These are phyloP conservation scores for Haplographium delicatum DNA, from an alignment of 495 filamentous ascomycete genomes.

Conservation along the genomic window DNA sequence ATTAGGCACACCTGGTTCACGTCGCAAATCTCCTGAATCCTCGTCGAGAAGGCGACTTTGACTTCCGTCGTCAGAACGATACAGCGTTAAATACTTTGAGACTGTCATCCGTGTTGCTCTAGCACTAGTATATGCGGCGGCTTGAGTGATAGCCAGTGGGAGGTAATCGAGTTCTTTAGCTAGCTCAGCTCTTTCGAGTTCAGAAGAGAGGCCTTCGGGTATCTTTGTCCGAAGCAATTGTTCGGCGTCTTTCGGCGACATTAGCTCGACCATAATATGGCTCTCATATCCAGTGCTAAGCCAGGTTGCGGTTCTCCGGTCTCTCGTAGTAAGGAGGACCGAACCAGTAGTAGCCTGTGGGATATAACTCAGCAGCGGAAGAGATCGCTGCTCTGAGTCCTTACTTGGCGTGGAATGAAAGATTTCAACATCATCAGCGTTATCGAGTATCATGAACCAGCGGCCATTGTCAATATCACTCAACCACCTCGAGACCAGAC, in stretches of 20 bases:
- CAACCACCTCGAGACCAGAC: slow-evolving; percentile 37
- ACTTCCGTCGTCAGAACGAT: slow-evolving; percentile 29
- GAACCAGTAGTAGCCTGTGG: slow-evolving; percentile 36
- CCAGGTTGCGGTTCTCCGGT: slow-evolving; percentile 24
- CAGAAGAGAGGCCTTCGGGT: slow-evolving; percentile 28
- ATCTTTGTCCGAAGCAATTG: slow-evolving; percentile 30
- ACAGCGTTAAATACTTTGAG: slow-evolving; percentile 32
- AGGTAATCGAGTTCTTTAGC: slow-evolving; percentile 12
- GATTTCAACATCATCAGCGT: slow-evolving; percentile 35
- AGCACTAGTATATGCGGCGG: slow-evolving; percentile 20
- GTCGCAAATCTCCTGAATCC: slow-evolving; percentile 35
- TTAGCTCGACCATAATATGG: slow-evolving; percentile 5
- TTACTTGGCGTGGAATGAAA: slow-evolving; percentile 16
- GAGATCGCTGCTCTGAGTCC: neutral
- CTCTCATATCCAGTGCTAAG: slow-evolving; percentile 11
- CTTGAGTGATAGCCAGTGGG: slow-evolving; percentile 24
- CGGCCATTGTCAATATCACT: slow-evolving; percentile 26
- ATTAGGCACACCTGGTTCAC: slow-evolving; percentile 33
- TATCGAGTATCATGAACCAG: slow-evolving; percentile 45
- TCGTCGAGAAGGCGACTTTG: slow-evolving; percentile 32
- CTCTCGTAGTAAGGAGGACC: slow-evolving; percentile 34
- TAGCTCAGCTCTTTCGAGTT: slow-evolving; percentile 5
- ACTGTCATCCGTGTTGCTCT: slow-evolving; percentile 15
- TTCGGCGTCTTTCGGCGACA: slow-evolving; percentile 12
- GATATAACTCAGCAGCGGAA: slow-evolving; percentile 25